phyloP scores from a whole-genome alignment of 768 basidiomycete genomes.

The Boletus rubroflammeus region DNA sequence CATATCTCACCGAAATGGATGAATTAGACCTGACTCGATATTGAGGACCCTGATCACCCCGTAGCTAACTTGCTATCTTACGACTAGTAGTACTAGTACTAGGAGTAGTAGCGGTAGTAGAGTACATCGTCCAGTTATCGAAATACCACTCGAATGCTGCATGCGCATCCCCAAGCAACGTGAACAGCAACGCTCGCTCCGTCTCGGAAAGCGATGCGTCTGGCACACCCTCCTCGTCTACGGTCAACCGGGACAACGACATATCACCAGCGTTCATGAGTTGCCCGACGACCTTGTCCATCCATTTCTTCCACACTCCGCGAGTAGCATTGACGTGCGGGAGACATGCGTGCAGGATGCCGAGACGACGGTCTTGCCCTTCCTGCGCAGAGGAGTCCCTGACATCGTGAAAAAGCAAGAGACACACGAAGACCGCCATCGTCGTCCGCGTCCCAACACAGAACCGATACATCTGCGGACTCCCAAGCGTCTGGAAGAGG shows the following conservation, averaged over 20 bases:
- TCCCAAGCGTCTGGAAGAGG: slow-evolving; percentile 13
- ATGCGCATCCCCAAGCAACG: slow-evolving; percentile 21
- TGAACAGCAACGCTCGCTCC: slow-evolving; percentile 12
- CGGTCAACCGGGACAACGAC: slow-evolving; percentile 5
- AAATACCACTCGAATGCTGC: slow-evolving; percentile 22
- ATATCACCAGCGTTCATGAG: slow-evolving; percentile 5
- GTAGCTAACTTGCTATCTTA: not conserved
- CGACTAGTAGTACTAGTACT: not conserved
- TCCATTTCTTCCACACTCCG: slow-evolving; percentile 21
- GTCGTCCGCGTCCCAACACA: slow-evolving; percentile 15
- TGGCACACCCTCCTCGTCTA: slow-evolving; percentile 2
- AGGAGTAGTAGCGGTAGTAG: no score
- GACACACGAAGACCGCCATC: slow-evolving; percentile 19
- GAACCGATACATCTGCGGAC: slow-evolving; percentile 12
- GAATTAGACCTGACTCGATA: slow-evolving; percentile 17
- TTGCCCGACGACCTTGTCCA: slow-evolving; percentile 20
- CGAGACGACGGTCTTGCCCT: slow-evolving; percentile 14
- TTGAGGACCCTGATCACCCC: slow-evolving; percentile 25
- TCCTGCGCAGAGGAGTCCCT: slow-evolving; percentile 7
- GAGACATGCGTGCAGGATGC: slow-evolving; percentile 17
- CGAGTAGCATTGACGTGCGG: slow-evolving; percentile 11
- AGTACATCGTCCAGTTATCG: slow-evolving; percentile 8
- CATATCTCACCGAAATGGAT: slow-evolving; percentile 6
- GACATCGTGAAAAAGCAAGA: slow-evolving; percentile 16
- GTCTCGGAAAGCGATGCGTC: slow-evolving; percentile 1